phyloP scores from a whole-genome alignment of 2,329 filamentous ascomycete species.

The Arthrobotrys megalospora region DNA sequence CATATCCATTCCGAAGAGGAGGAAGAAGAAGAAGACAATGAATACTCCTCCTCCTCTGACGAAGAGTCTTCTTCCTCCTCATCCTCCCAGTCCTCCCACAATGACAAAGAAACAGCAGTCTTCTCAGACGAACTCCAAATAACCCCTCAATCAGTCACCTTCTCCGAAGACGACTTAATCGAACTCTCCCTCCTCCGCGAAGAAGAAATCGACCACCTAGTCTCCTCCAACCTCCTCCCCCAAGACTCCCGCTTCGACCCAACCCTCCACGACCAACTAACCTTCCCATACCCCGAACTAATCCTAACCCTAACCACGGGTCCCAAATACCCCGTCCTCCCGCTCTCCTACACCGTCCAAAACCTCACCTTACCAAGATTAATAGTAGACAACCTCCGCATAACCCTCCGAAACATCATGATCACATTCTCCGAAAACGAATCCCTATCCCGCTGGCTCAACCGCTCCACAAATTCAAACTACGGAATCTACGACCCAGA shows the following conservation, averaged over 20 bases:
- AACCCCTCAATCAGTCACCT: constrained; percentile 22
- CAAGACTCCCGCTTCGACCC: constrained; percentile 51
- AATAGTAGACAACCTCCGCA: constrained; percentile 57
- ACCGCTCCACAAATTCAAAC: constrained; percentile 43
- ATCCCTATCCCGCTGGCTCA: constrained; percentile 30
- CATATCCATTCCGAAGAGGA: neutral
- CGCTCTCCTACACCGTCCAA: constrained; percentile 59
- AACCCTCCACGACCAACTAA: constrained; percentile 46
- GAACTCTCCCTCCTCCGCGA: constrained; percentile 61
- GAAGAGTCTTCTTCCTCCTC: constrained; percentile 20
- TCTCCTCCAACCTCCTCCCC: constrained; percentile 43
- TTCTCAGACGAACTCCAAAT: constrained; percentile 46
- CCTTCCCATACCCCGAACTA: constrained; percentile 60
- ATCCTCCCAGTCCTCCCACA: neutral
- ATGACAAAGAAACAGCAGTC: neutral
- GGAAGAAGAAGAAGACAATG: constrained; percentile 1
- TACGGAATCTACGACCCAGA: constrained; percentile 56
- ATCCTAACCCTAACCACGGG: constrained; percentile 61
- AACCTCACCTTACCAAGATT: constrained; percentile 59
- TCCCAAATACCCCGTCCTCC: constrained; percentile 60
- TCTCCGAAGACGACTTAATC: constrained; percentile 61
- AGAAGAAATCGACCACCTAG: constrained; percentile 60
- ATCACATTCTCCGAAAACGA: constrained; percentile 42
- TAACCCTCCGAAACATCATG: constrained; percentile 51
- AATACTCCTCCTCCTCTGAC: neutral